Conservation (phyloP, 225 moss, liverwort and hornwort genomes). For the Pleurozium schreberi region DNA sequence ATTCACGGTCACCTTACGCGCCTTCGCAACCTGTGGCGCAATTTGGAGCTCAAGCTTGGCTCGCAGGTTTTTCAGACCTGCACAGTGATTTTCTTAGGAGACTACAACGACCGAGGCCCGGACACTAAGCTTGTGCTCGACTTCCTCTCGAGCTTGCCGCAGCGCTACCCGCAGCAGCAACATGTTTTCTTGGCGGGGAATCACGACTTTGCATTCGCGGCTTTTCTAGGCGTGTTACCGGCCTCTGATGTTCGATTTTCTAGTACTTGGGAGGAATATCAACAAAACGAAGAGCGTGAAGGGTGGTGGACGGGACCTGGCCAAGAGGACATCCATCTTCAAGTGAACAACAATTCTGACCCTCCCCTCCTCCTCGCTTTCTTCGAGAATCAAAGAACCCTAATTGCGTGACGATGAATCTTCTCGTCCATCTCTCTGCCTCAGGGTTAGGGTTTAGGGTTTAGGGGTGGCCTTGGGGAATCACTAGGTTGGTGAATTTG, state of each 20-base stretch:
- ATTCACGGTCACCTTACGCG: conserved; percentile 64
- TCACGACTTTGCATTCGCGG: conserved; percentile 91
- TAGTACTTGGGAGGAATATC: conserved; percentile 62
- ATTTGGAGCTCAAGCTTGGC: conserved; percentile 60
- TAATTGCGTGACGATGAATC: background rate
- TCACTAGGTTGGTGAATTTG: background rate
- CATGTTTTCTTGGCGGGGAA: conserved; percentile 86
- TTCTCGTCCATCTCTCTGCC: background rate
- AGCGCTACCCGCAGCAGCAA: conserved; percentile 41
- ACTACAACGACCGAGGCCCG: conserved; percentile 77
- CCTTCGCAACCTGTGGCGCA: conserved; percentile 56
- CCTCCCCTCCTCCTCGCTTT: background rate
- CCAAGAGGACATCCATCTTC: conserved; percentile 67
- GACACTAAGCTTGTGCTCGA: conserved; percentile 54
- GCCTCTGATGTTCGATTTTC: conserved; percentile 25
- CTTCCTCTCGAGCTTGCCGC: conserved; percentile 56
- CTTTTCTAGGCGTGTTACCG: conserved; percentile 67
- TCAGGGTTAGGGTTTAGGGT: background rate
- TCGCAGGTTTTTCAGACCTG: conserved; percentile 8
- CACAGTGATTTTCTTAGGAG: conserved; percentile 76
- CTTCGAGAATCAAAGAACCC: background rate
- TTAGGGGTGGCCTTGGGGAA: background rate
- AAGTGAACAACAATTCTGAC: background rate
- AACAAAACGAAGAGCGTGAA: conserved; percentile 50
- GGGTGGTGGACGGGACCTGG: conserved; percentile 91